Base-by-base conservation (phyloP, 306 rosid genomes). In the Sicyos edulis region DNA sequence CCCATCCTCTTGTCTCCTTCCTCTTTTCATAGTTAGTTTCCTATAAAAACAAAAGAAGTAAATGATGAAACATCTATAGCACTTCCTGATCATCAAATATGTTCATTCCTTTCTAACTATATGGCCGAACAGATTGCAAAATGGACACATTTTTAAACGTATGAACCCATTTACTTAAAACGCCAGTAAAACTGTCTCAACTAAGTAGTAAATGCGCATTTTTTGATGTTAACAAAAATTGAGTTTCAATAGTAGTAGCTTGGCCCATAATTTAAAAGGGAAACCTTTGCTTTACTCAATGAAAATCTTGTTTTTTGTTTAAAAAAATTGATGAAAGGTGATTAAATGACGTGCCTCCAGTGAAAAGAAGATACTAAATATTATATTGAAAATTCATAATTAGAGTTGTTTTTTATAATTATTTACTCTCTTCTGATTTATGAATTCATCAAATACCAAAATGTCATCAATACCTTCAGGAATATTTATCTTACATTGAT, bases 391-490 rank as follows among this genome's bases (percentile, higher is more conserved):
- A 69, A 50, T 69, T 50, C 73, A 13, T 24, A 16, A 16, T 34
- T 19, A 54, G 4, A 26, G 26, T 32, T 70, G 53, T 70, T 70
- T 26, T 51, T 51, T 29, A 51, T 53, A 26, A 29, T 29, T 29
- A 70, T 70, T 54, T 8, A 32, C 66, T 65, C 13, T 53, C 10
- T 61, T 45, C 54, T 19, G 19, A 44, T 34, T 10, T 67, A 19
- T 75, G 72, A 68, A 47, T 24, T 15, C 73, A 50, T 76, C 51
- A 26, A 68, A 7, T 52, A 57, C 52, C 49, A 9, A 40, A 40
- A 24, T 75, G 68, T 70, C 74, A 54, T 76, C 55, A n/a, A 44
- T 75, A 45, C 54, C 32, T 67, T 47, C 22, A 67, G 59, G 26
- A 29, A 24, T 69, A 10, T 37, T 21, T 32, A 24, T 66, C 19